Conservation (phyloP, 352 stramenopile species). For the Globisporangium cystogenes region DNA sequence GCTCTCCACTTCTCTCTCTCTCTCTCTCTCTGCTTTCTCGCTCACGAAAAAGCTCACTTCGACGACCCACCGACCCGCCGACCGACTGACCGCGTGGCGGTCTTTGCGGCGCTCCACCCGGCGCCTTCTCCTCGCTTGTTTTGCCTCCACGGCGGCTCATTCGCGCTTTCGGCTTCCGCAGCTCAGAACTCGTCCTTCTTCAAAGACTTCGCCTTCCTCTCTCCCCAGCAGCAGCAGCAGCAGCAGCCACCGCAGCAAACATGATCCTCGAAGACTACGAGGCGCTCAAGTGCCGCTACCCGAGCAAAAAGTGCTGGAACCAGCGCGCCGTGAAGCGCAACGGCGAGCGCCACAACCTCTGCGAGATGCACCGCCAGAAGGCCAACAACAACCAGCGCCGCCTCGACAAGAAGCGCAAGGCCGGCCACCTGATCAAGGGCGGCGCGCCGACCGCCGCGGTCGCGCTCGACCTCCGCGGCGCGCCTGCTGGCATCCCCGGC, state of each 20-base stretch:
- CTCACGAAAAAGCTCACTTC: no score
- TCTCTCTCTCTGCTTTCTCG: no score
- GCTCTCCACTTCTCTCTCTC: no score
- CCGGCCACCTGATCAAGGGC: slow-evolving; percentile 20
- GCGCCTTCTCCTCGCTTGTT: no score
- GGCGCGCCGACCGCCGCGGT: not conserved
- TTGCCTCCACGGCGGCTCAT: no score
- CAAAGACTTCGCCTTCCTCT: not conserved
- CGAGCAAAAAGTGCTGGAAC: slow-evolving; percentile 81
- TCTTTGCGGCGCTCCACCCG: no score
- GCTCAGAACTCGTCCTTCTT: not conserved
- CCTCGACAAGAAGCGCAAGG: slow-evolving; percentile 72
- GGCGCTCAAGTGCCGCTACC: slow-evolving; percentile 66
- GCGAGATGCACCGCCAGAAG: slow-evolving; percentile 78
- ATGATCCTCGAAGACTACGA: slow-evolving; percentile 12
- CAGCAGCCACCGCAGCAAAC: not conserved
- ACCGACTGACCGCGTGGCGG: no score
- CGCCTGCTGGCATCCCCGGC: no score
- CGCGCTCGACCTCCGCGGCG: not conserved
- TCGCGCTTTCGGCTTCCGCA: no score
- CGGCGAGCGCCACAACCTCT: slow-evolving; percentile 79
- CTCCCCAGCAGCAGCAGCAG: not conserved
- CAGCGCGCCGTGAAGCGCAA: slow-evolving; percentile 77
- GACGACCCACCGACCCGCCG: no score
- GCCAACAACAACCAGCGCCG: slow-evolving; percentile 82